Base-by-base conservation (phyloP, 306 rosid species). In the Pyrus betulifolia region DNA sequence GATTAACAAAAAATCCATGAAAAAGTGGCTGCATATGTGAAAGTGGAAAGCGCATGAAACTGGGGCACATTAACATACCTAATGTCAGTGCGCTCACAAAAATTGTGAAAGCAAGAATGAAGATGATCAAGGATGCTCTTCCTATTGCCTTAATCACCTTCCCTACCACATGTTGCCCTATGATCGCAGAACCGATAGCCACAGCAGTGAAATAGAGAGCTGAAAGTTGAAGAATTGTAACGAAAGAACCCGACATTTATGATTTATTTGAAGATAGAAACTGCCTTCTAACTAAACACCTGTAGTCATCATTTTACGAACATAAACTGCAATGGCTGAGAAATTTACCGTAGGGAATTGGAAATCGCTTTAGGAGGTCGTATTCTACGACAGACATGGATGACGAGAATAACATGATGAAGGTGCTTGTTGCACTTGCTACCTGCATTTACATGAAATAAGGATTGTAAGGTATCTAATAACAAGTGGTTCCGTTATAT, bases 361-460 rank as follows among this genome's bases (percentile, higher is more conserved):
- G 97, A 77, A 91, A 91, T 64, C 93, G 89, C 54, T 83, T 85
- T 54, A 91, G 77, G 25, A 91, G 84, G 75, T 91, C 84, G 84
- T 89, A 91, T 81, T 91, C 93, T 46, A 91, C 83, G 2, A 87
- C 93, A 71, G 97, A 87, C 91, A 89, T 84, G 18, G 97, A 91
- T 42, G 97, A 89, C 27, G 97, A 91, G 75, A 89, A 91, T 71
- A 87, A 78, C 97, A 91, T 89, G 64, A 85, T 93, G 30, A 91
- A 87, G 0, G 89, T 89, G 45, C 92, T 89, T 19, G 89, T 87
- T 67, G 97, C 96, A 13, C 91, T 91, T 28, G 93, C 75, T 15
- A 89, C 93, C 96, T 91, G 83, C 83, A 77, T 21, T 45, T 45
- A 45, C 51, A 3, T 45, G 51, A 71, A 14, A 23, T 10, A 60